Evolutionary conservation across 2,329 filamentous ascomycete species (phyloP).

Genomic region (Beauveria caledonica): DNA sequence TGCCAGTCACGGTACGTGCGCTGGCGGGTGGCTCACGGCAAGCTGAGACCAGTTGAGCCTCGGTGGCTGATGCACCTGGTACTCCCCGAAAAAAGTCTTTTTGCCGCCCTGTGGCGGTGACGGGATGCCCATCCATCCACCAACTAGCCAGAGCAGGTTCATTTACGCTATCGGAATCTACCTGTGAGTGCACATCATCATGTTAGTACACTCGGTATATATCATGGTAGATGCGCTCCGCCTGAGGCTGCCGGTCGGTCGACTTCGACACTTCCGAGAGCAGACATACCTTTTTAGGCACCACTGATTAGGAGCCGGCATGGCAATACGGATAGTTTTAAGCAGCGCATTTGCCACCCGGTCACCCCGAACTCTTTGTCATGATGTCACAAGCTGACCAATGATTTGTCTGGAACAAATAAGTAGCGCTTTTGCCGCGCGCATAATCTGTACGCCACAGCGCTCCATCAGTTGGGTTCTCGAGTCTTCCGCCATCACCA

Average conservation of each 20-base stretch:
- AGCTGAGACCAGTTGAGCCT: background rate
- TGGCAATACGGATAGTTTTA: background rate
- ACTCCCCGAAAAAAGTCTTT: background rate
- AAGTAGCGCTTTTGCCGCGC: background rate
- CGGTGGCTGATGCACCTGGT: background rate
- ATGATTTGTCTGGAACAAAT: background rate
- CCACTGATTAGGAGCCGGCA: background rate
- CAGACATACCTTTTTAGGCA: background rate
- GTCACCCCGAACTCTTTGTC: background rate
- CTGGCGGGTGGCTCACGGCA: background rate
- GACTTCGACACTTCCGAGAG: background rate
- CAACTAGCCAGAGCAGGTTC: background rate
- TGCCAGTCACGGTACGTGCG: background rate
- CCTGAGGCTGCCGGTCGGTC: background rate
- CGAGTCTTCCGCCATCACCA: background rate
- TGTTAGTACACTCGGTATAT: background rate
- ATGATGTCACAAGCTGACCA: background rate
- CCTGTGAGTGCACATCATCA: too few relatives aligned
- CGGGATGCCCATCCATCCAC: background rate
- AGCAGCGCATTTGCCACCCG: background rate
- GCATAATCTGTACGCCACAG: conserved; percentile 3
- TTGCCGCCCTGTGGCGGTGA: conserved; percentile 1
- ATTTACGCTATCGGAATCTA: background rate
- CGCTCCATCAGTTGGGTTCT: background rate
- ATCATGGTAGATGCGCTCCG: background rate